Evolutionary conservation across 2,329 filamentous ascomycete species (phyloP), one percentile per base, ranked within the genome.

Genomic region (Aspergillus ochraceus): DNA sequence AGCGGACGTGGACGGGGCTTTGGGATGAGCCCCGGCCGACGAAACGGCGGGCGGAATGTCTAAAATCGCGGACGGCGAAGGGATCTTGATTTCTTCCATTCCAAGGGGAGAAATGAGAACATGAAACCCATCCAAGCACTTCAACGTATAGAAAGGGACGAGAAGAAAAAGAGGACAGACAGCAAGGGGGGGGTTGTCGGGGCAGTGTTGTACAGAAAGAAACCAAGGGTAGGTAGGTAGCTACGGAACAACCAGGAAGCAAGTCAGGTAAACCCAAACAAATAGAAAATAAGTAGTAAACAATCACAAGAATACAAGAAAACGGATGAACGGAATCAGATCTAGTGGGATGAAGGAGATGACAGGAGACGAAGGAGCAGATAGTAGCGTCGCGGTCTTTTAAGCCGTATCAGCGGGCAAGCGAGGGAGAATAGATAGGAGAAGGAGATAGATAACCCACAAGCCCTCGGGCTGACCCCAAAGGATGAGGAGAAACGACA

Each of bases 11-110:
- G 71, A 61, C 61, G 70, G 57, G 36, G 17, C 36, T 68, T 69
- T 73, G 71, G 60, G 55, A 61, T 64, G 59, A 61, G 63, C 58
- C 61, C 59, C 55, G 63, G 70, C 67, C 52, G 60, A 69, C 66
- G 62, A 61, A 54, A 60, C 58, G 45, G 67, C 53, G 55, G 68
- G 61, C 54, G 66, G 65, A 49, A 77, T 75, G 65, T 73, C 76
- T 69, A 79, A 70, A 83, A 85, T 73, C 56, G 81, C 81, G 62
- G 84, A 83, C 57, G 85, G 84, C 54, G 84, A 85, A 61, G 85
- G 84, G 65, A 87, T 86, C 70, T 80, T 82, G 75, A 86, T 84
- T 65, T 80, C 80, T 77, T 87, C 86, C 82, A 84, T 84, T 71
- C 72, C 74, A 54, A 57, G 29, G 54, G 50, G n/a, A 53, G 61